A percentile compares a stretch with the other conserved stretches of the same genome.
These are phyloP conservation scores for Gossypium lobatum DNA, from an alignment of 441 rosid species.

Conservation along the genomic window DNA sequence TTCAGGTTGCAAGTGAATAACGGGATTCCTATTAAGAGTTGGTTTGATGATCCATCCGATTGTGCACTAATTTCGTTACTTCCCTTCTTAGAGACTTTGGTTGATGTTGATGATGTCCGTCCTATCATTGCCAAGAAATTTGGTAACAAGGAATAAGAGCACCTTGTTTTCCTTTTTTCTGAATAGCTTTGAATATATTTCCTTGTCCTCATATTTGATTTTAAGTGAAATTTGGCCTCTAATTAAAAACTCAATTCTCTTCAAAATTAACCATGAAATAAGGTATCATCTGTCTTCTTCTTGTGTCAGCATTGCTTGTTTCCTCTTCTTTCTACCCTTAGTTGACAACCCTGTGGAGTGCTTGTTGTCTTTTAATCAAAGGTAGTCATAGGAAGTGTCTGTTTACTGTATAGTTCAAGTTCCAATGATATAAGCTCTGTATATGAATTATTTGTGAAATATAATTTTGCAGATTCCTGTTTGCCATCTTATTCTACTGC, in stretches of 20 bases:
- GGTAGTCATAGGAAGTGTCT: constrained; percentile 37
- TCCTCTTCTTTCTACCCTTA: constrained; percentile 21
- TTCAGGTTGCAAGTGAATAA: constrained; percentile 89
- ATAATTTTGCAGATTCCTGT: constrained; percentile 23
- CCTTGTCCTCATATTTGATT: constrained; percentile 29
- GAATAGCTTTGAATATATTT: constrained; percentile 43
- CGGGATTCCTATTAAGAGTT: constrained; percentile 95
- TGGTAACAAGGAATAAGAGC: constrained; percentile 85
- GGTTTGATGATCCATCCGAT: constrained; percentile 92
- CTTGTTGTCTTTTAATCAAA: constrained; percentile 23
- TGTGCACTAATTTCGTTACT: constrained; percentile 71
- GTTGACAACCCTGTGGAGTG: constrained; percentile 28
- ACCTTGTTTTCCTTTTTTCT: constrained; percentile 26
- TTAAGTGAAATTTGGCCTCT: constrained; percentile 39
- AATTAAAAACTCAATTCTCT: constrained; percentile 33
- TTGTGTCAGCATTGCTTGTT: constrained; percentile 31
- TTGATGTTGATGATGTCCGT: constrained; percentile 86
- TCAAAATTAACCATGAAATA: constrained; percentile 46
- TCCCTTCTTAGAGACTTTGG: constrained; percentile 88
- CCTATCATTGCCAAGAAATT: constrained; percentile 88
- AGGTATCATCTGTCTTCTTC: constrained; percentile 29
- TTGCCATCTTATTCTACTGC: constrained; percentile 15
- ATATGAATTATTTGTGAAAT: constrained; percentile 40
- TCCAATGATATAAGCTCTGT: constrained; percentile 30
- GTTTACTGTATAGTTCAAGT: constrained; percentile 40